Evolutionary conservation across 2,329 filamentous ascomycete genomes (phyloP).

Genomic region (Endothia cerciana): DNA sequence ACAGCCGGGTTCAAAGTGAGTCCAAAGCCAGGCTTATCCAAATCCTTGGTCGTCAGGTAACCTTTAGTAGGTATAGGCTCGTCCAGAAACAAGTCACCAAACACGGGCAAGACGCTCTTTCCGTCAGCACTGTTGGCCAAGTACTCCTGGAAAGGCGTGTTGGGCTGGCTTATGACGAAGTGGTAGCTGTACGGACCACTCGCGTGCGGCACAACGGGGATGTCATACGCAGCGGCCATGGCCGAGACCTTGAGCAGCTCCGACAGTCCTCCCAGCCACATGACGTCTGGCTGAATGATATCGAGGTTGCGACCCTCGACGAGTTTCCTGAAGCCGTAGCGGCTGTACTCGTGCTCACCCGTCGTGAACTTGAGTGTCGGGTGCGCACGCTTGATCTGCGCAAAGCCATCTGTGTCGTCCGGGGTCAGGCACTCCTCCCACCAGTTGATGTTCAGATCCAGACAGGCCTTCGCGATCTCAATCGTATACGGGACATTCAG

Average conservation of each 20-base stretch:
- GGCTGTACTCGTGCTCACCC: constrained; percentile 92
- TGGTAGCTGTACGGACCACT: constrained; percentile 95
- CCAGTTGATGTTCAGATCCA: constrained; percentile 90
- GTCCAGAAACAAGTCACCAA: constrained; percentile 87
- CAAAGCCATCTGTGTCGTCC: constrained; percentile 90
- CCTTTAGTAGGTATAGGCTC: constrained; percentile 87
- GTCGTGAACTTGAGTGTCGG: constrained; percentile 93
- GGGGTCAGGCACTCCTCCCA: constrained; percentile 94
- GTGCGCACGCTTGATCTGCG: constrained; percentile 86
- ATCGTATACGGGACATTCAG: constrained; percentile 92
- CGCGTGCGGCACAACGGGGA: constrained; percentile 93
- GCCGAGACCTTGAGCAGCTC: constrained; percentile 88
- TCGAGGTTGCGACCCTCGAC: constrained; percentile 90
- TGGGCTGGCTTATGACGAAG: constrained; percentile 91
- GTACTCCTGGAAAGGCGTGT: constrained; percentile 95
- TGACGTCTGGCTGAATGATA: constrained; percentile 93
- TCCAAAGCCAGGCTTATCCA: constrained; percentile 91
- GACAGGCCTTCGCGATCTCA: constrained; percentile 81
- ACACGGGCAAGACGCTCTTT: constrained; percentile 86
- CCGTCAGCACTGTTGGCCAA: constrained; percentile 91
- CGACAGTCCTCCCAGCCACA: constrained; percentile 95
- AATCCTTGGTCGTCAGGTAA: constrained; percentile 75
- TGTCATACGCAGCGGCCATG: constrained; percentile 89
- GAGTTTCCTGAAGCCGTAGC: constrained; percentile 93
- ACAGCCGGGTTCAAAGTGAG: constrained; percentile 83